Conservation (phyloP, 352 stramenopile species). For the Globisporangium ultimum region DNA sequence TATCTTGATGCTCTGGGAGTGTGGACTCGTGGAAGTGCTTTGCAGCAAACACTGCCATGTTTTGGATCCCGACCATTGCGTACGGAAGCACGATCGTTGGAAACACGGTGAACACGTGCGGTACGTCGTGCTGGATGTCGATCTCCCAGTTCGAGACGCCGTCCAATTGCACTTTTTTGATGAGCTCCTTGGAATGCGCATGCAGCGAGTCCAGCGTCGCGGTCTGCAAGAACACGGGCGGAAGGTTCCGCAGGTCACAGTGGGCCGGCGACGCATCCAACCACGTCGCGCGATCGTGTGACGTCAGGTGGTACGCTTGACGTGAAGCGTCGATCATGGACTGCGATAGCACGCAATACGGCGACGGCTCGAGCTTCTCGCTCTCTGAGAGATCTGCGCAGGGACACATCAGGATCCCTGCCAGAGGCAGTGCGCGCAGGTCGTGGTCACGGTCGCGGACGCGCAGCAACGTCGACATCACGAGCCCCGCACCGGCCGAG, state of each 20-base stretch:
- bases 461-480: constrained; percentile 42
- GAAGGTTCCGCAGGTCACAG: constrained; percentile 25
- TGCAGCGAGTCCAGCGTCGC: constrained; percentile 27
- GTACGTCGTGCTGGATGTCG: constrained; percentile 48
- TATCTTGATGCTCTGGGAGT: neutral
- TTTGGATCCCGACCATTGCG: constrained; percentile 35
- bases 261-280: constrained; percentile 16
- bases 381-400: constrained; percentile 20
- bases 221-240: constrained; percentile 35
- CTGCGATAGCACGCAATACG: constrained; percentile 21
- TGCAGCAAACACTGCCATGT: constrained; percentile 39
- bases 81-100: constrained; percentile 45
- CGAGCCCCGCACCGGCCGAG: constrained; percentile 41
- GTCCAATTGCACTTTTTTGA: constrained; percentile 19
- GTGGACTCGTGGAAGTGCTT: constrained; percentile 15
- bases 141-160: constrained; percentile 20
- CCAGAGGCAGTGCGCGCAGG: constrained; percentile 15
- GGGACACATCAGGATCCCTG: constrained; percentile 31
- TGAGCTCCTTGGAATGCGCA: constrained; percentile 20
- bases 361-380: constrained; percentile 5
- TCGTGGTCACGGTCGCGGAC: constrained; percentile 25
- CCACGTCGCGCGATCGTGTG: constrained; percentile 7
- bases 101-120: constrained; percentile 60
- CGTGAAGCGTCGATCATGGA: constrained; percentile 7
- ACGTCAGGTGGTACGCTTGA: constrained; percentile 10